These are phyloP conservation scores for Ettlia oleoabundans DNA, from an alignment of 139 green algal genomes.

Conservation along the genomic window DNA sequence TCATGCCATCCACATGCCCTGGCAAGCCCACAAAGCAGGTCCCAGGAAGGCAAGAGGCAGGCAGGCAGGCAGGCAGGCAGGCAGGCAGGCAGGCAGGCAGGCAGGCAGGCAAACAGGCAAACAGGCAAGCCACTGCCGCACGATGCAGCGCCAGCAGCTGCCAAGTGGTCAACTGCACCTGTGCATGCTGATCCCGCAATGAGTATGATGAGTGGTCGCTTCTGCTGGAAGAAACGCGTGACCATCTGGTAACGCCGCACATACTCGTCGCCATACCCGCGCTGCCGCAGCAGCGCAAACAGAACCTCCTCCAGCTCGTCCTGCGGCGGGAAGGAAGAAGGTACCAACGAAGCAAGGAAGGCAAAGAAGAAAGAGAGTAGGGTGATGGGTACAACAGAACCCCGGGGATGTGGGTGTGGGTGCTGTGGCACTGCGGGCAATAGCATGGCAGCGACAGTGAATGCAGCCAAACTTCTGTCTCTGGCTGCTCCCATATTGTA, in stretches of 20 bases:
- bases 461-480: too few relatives aligned
- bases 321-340: slow-evolving; percentile 1
- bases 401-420: too few relatives aligned
- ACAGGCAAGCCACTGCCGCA: too few relatives aligned
- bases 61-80: too few relatives aligned
- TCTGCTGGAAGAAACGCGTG: slow-evolving; percentile 73
- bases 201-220: slow-evolving; percentile 85
- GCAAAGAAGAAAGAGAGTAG: too few relatives aligned
- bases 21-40: neutral
- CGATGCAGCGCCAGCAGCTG: neutral
- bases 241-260: slow-evolving; percentile 87
- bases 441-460: too few relatives aligned
- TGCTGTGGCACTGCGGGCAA: too few relatives aligned
- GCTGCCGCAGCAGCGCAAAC: slow-evolving; percentile 76
- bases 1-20: too few relatives aligned
- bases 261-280: slow-evolving; percentile 79
- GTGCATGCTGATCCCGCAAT: slow-evolving; percentile 82
- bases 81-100: neutral
- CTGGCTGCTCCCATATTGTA: too few relatives aligned
- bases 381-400: neutral
- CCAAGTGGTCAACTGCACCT: slow-evolving; percentile 37
- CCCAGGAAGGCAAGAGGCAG: too few relatives aligned
- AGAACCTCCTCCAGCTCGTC: slow-evolving; percentile 81
- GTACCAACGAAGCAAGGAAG: neutral
- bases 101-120: too few relatives aligned